A percentile compares a stretch with the other conserved stretches of the same genome.
Conservation (phyloP, 257 asterid species). For the Jaltomata sinuosa region DNA sequence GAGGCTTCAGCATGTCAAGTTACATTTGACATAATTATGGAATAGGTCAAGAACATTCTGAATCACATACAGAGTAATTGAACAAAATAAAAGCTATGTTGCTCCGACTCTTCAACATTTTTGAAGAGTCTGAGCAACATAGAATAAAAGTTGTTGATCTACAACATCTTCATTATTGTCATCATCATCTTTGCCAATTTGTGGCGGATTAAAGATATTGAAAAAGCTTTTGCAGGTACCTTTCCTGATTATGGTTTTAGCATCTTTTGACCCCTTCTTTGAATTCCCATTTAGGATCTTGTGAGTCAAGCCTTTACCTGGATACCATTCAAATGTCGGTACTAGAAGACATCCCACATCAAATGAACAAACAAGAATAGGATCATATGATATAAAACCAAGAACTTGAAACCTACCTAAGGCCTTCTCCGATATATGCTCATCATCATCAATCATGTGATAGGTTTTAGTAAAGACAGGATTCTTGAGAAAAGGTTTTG, state of each 20-base stretch:
- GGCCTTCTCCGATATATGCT: constrained; percentile 62
- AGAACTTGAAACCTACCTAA: constrained; percentile 31
- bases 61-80: background rate
- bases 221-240: constrained; percentile 67
- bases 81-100: background rate
- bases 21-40: background rate
- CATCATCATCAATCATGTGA: constrained; percentile 69
- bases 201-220: constrained; percentile 65
- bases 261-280: constrained; percentile 51
- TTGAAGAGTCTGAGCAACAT: background rate
- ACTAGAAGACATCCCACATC: constrained; percentile 31
- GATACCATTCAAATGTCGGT: constrained; percentile 59
- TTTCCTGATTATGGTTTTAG: constrained; percentile 53
- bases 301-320: constrained; percentile 62
- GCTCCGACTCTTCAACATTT: background rate
- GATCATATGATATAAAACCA: background rate
- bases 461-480: constrained; percentile 54
- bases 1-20: constrained; percentile 61
- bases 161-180: constrained; percentile 62
- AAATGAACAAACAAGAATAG: background rate
- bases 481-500: constrained; percentile 72
- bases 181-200: constrained; percentile 60
- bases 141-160: constrained; percentile 1
- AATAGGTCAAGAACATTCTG: background rate
- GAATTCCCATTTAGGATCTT: constrained; percentile 68